A percentile compares a stretch with the other conserved stretches of the same genome.
These are phyloP conservation scores for Aspergillus cavernicola DNA, from an alignment of 495 filamentous ascomycete genomes.

Conservation along the genomic window DNA sequence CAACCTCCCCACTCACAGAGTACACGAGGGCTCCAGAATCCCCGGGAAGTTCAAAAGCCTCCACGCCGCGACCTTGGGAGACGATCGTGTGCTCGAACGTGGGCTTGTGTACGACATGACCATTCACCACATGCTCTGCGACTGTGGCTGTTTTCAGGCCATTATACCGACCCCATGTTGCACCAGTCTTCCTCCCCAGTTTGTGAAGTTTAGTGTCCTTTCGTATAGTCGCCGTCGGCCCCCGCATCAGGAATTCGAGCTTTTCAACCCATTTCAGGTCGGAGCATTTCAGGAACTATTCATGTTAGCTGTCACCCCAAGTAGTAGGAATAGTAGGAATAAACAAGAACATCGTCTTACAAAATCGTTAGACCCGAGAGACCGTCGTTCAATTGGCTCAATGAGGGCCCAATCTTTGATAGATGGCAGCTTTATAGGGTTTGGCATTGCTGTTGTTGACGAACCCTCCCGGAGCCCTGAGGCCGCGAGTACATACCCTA, in stretches of 20 bases:
- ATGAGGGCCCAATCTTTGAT: neutral
- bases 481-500: neutral
- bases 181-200: neutral
- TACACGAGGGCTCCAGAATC: neutral
- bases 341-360: neutral
- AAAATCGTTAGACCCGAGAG: neutral
- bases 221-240: neutral
- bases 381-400: neutral
- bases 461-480: neutral
- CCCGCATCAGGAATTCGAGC: neutral
- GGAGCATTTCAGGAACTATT: neutral
- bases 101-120: neutral
- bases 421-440: neutral
- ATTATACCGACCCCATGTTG: neutral
- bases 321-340: neutral
- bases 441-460: neutral
- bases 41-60: neutral
- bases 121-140: neutral
- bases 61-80: neutral
- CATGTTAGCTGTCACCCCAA: too few relatives aligned
- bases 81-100: neutral
- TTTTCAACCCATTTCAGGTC: neutral
- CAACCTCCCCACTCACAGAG: neutral
- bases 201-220: neutral
- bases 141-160: neutral